Base-by-base conservation (phyloP, 1,284 basidiomycete genomes). In the Neotropicomus parvogracilis region DNA sequence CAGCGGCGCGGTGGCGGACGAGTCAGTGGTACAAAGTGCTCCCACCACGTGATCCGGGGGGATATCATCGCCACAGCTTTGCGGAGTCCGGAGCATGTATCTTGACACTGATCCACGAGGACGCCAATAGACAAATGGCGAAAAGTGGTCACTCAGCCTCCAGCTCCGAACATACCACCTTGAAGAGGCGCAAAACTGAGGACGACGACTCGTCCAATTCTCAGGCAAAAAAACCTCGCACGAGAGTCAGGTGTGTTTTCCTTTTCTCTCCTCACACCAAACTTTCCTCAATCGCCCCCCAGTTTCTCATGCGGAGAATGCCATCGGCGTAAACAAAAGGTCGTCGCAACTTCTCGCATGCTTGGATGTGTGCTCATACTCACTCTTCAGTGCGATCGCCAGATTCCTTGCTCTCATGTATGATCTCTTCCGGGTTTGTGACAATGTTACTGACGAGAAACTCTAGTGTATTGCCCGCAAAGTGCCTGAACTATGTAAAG, bases 261-360 rank as follows among this genome's bases (percentile, higher is more conserved):
- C 33, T 53, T 44, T 54, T 33, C n/a, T n/a, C n/a, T 44, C 42
- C 27, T 24, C 36, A n/a, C 31, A 44, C 26, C 24, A 27, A 4
- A 34, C 21, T 35, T 44, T 48, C 34, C 34, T 53, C 46, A 55
- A 29, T 14, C n/a, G 45, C 17, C 35, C 34, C 36, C 40, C 59
- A 89, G 88, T 65, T 90, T 88, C 57, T 89, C 87, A n/a, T 90
- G 87, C 52, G 86, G 87, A 29, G 87, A 90, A 70, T 90, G 88
- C 55, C 88, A 90, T 71, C 79, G 87, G 24, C 74, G 87, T 51
- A 90, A 90, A 64, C 87, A 90, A 68, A 89, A 89, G 78, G 87
- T 85, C 38, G 41, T 44, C 29, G 16, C 5, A 14, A 40, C 33
- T 35, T 36, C 39, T 5, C 53, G 33, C 47, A 34, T 46, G 46